These are phyloP conservation scores for Xylariaceae sp. DNA, from an alignment of 2,329 filamentous ascomycete genomes.

Conservation along the genomic window DNA sequence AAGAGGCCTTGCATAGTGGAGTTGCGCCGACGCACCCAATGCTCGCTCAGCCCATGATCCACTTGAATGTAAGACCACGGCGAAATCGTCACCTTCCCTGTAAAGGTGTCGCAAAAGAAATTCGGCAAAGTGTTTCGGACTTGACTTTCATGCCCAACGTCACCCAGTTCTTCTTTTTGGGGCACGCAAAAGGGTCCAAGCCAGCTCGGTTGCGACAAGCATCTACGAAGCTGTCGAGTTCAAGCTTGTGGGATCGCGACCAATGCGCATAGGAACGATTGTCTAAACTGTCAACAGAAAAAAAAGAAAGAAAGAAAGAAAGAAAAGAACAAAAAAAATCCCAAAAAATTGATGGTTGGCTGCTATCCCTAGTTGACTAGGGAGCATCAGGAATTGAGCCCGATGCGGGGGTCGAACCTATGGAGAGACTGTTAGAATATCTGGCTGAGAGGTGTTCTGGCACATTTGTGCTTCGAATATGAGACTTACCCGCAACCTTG, in stretches of 20 bases:
- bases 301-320: not conserved
- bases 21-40: not conserved
- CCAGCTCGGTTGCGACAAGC: too few relatives aligned
- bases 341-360: not conserved
- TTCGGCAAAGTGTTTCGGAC: not conserved
- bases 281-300: not conserved
- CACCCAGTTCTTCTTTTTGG: too few relatives aligned
- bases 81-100: not conserved
- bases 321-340: not conserved
- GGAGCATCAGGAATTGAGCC: slow-evolving; percentile 34
- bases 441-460: not conserved
- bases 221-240: too few relatives aligned
- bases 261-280: too few relatives aligned
- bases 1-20: not conserved
- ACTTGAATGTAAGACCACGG: not conserved
- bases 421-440: not conserved
- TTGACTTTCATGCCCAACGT: too few relatives aligned
- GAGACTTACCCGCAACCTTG: slow-evolving; percentile 30
- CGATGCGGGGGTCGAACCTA: slow-evolving; percentile 43
- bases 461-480: not conserved
- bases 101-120: not conserved
- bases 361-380: not conserved
- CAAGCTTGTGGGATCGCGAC: too few relatives aligned
- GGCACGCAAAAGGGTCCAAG: too few relatives aligned
- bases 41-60: not conserved